phyloP scores from a whole-genome alignment of 139 green algal species.

The Picochlorum sp. region DNA sequence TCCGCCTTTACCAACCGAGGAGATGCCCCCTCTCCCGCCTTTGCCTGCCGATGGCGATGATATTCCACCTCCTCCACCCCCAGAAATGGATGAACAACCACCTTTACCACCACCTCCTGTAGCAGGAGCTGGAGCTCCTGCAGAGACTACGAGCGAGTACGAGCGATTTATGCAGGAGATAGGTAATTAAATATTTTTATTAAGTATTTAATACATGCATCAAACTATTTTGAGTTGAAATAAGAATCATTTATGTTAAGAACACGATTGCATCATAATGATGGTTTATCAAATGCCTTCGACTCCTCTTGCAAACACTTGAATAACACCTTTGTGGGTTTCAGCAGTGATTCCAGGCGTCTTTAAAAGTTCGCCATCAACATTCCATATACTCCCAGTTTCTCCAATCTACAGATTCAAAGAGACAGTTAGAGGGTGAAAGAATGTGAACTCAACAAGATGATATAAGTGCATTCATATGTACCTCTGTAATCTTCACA shows the following conservation, averaged over 20 bases:
- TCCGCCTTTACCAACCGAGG: neutral
- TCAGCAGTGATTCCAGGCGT: neutral
- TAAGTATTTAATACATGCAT: neutral
- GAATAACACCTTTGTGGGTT: constrained; percentile 36
- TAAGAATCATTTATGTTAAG: too few relatives aligned
- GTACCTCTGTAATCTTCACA: constrained; percentile 13
- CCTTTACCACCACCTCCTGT: constrained; percentile 5
- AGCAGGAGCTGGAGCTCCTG: constrained; percentile 9
- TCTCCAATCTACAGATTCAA: neutral
- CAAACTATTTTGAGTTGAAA: neutral
- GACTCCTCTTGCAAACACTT: constrained; percentile 62
- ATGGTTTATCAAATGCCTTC: constrained; percentile 8
- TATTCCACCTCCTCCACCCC: constrained; percentile 1
- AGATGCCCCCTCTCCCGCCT: neutral
- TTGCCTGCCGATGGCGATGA: neutral
- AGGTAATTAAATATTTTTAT: constrained; percentile 1
- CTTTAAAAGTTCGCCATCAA: constrained; percentile 66
- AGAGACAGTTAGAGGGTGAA: neutral
- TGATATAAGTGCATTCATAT: too few relatives aligned
- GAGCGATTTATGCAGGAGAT: constrained; percentile 40
- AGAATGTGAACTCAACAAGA: neutral
- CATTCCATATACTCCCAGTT: constrained; percentile 51
- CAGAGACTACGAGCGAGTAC: constrained; percentile 29
- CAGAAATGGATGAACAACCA: neutral
- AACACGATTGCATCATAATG: too few relatives aligned